Evolutionary conservation across 148 eudicot genomes (phyloP).

Genomic region (Cornus suecica): DNA sequence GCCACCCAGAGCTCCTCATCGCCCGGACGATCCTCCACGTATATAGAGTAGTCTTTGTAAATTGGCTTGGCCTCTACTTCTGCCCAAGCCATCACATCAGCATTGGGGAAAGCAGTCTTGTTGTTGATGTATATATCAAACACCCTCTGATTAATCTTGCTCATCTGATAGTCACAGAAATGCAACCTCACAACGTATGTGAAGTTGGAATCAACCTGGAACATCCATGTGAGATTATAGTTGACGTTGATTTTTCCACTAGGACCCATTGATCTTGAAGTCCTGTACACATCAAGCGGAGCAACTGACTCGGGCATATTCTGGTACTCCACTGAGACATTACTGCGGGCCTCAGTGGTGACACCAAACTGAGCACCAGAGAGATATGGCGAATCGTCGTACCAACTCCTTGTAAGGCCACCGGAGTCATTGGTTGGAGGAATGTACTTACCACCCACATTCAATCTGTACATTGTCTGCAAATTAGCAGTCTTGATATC

Average conservation of each 20-base stretch:
- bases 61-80: constrained; percentile 40
- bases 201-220: constrained; percentile 59
- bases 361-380: constrained; percentile 50
- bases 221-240: constrained; percentile 71
- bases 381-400: constrained; percentile 76
- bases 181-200: constrained; percentile 61
- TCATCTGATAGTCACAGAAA: constrained; percentile 56
- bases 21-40: constrained; percentile 25
- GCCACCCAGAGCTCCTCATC: constrained; percentile 42
- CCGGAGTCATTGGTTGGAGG: constrained; percentile 61
- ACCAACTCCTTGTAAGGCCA: constrained; percentile 73
- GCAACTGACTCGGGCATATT: constrained; percentile 42
- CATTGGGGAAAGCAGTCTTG: constrained; percentile 36
- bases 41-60: constrained; percentile 52
- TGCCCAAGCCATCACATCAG: constrained; percentile 62
- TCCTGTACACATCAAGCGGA: constrained; percentile 58
- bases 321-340: constrained; percentile 24
- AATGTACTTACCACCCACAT: constrained; percentile 78
- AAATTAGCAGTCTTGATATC: constrained; percentile 29
- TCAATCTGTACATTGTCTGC: constrained; percentile 58
- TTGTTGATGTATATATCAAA: constrained; percentile 62
- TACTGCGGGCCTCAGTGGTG: constrained; percentile 24
- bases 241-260: constrained; percentile 49
- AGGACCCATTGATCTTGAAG: constrained; percentile 66
- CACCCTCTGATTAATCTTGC: constrained; percentile 46